These are phyloP conservation scores for Coniella vitis DNA, from an alignment of 2,329 filamentous ascomycete species.

Conservation along the genomic window DNA sequence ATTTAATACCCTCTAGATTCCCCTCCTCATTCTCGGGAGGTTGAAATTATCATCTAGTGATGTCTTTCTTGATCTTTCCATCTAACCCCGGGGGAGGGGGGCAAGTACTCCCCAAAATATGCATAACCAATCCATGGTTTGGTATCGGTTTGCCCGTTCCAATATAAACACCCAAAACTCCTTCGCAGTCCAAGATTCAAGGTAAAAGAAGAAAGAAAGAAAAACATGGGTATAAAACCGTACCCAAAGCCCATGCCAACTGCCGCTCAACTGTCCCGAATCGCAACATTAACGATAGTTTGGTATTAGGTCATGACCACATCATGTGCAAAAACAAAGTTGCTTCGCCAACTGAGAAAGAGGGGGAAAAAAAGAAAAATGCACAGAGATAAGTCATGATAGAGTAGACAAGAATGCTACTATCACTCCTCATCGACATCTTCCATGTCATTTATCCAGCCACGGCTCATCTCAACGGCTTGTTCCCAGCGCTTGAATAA, in stretches of 20 bases:
- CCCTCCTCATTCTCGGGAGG: too few relatives aligned
- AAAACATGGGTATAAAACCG: conserved; percentile 3
- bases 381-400: too few relatives aligned
- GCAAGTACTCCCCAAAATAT: too few relatives aligned
- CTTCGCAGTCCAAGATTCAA: conserved; percentile 2
- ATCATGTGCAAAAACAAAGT: background rate
- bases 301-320: background rate
- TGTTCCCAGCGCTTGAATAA: conserved; percentile 49
- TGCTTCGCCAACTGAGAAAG: too few relatives aligned
- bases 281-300: background rate
- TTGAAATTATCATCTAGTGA: too few relatives aligned
- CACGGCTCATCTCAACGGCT: conserved; percentile 52
- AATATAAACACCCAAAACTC: conserved; percentile 3
- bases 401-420: background rate
- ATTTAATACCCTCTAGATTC: too few relatives aligned
- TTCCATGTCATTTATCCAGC: conserved; percentile 37
- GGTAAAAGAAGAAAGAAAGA: too few relatives aligned
- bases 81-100: too few relatives aligned
- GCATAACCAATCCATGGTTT: too few relatives aligned
- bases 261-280: background rate
- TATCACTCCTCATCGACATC: conserved; percentile 3
- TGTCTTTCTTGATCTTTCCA: too few relatives aligned
- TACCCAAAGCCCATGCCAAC: background rate
- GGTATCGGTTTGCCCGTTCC: conserved; percentile 7
- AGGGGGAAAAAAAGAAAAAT: too few relatives aligned